Evolutionary conservation across 768 basidiomycete genomes (phyloP), one percentile per base, ranked within the genome.

Genomic region (Fibroporia radiculosa): DNA sequence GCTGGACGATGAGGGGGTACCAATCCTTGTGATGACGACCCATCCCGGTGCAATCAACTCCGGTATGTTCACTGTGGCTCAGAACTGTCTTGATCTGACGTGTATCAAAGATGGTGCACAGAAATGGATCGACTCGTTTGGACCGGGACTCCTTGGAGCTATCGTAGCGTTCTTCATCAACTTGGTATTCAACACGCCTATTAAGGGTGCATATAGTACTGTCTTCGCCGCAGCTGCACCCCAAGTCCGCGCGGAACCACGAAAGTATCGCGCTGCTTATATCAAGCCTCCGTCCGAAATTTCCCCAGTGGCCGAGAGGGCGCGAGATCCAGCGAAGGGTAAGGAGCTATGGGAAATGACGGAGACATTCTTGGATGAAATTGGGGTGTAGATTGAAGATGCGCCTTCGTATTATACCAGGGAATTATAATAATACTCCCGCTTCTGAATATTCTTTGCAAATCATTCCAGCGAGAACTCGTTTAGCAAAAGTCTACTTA

Each of bases 41-140:
- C 59, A 67, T 39, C 68, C 66, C 2, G 67, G 68, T 12, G 50
- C 49, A 14, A 63, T 69, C 40, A 62, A 64, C 44, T 66, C 63
- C 2, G 49, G 48, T 51, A 34, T 12, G 44, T n/a, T 24, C 16
- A 11, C 13, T 19, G 1, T 16, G 12, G 12, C n/a, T 14, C 29
- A 38, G 10, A 8, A 40, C 22, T 29, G 16, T 42, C 23, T 35
- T 35, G 10, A n/a, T n/a, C 23, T 10, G 18, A 12, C 6, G 25
- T 11, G 10, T 36, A 6, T 6, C 29, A 13, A 35, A 53, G 52
- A 53, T 38, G 52, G 52, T 27, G 49, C 45, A 2, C 46, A 45
- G 20, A 47, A 47, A 6, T 48, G 47, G 38, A 37, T 49, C 20
- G 32, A 44, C 32, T 48, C 51, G 11, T 40, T 46, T 32, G 48